A percentile compares a stretch with the other conserved stretches of the same genome.
phyloP scores from a whole-genome alignment of 495 filamentous ascomycete species.

The Penicillium desertorum region DNA sequence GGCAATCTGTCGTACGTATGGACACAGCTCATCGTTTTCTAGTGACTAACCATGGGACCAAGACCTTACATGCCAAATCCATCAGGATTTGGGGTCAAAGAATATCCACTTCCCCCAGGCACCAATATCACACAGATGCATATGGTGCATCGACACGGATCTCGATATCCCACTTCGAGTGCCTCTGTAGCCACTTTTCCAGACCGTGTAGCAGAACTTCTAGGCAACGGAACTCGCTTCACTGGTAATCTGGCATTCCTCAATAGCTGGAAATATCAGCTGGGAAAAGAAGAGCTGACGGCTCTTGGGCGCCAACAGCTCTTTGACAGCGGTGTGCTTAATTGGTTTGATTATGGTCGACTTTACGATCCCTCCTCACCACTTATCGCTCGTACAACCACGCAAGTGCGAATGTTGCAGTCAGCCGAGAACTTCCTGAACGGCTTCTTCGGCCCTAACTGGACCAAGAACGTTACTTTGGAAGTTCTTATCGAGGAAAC shows the following conservation, averaged over 20 bases:
- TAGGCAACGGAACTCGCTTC: slow-evolving; percentile 35
- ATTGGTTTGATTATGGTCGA: slow-evolving; percentile 61
- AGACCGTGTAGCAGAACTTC: slow-evolving; percentile 33
- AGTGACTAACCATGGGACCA: neutral
- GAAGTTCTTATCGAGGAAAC: slow-evolving; percentile 49
- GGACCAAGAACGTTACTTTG: slow-evolving; percentile 53
- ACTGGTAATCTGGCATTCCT: slow-evolving; percentile 51
- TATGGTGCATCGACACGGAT: slow-evolving; percentile 45
- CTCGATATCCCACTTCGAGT: slow-evolving; percentile 40
- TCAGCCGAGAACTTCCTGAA: slow-evolving; percentile 49
- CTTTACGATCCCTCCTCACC: slow-evolving; percentile 61
- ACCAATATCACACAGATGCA: slow-evolving; percentile 57
- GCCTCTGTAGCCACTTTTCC: slow-evolving; percentile 33
- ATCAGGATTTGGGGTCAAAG: slow-evolving; percentile 55
- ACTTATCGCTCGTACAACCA: slow-evolving; percentile 61
- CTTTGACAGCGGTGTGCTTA: slow-evolving; percentile 52
- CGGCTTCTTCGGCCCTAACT: slow-evolving; percentile 60
- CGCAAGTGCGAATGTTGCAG: slow-evolving; percentile 53
- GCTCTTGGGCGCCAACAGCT: slow-evolving; percentile 51
- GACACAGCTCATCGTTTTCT: neutral
- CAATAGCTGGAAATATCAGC: slow-evolving; percentile 49
- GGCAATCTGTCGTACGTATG: slow-evolving; percentile 41
- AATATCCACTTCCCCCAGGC: slow-evolving; percentile 54
- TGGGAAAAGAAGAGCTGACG: slow-evolving; percentile 51
- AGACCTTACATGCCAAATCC: slow-evolving; percentile 25